phyloP scores from a whole-genome alignment of 192 early-diverging fungal species.

The Podila clonocystis region DNA sequence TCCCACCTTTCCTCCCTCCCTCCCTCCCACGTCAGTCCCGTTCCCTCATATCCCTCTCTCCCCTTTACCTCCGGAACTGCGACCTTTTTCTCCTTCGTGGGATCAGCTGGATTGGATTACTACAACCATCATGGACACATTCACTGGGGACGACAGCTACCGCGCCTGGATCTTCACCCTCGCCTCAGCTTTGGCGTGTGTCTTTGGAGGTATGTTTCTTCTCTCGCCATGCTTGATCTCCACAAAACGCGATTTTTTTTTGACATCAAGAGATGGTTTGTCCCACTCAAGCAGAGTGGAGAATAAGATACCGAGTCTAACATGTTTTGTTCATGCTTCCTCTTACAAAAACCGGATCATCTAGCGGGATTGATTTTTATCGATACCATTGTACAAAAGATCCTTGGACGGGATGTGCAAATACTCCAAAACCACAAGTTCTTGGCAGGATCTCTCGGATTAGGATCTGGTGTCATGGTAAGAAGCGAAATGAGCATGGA shows the following conservation, averaged over 20 bases:
- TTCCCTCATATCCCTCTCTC: neutral
- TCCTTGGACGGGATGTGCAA: constrained; percentile 28
- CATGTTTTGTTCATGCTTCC: neutral
- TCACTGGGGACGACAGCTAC: constrained; percentile 16
- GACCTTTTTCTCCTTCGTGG: neutral
- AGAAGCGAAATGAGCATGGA: neutral
- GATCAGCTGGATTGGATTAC: neutral
- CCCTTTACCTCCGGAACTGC: neutral
- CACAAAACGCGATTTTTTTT: neutral
- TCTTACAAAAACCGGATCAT: neutral
- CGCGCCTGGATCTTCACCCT: constrained; percentile 53
- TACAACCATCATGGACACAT: neutral
- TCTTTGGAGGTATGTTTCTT: constrained; percentile 49
- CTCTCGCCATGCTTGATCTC: neutral
- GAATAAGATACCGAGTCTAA: neutral
- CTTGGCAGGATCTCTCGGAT: constrained; percentile 50
- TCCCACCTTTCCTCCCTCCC: neutral
- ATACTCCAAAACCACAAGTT: constrained; percentile 51
- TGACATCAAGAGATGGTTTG: no score
- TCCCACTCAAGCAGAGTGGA: no score
- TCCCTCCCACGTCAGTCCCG: neutral
- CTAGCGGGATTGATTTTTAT: constrained; percentile 52
- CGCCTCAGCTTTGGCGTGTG: constrained; percentile 52
- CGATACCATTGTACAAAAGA: constrained; percentile 41
- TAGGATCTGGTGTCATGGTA: constrained; percentile 58